These are phyloP conservation scores for Trichosporon sp. DNA, from an alignment of 1,284 basidiomycete species.

Conservation along the genomic window DNA sequence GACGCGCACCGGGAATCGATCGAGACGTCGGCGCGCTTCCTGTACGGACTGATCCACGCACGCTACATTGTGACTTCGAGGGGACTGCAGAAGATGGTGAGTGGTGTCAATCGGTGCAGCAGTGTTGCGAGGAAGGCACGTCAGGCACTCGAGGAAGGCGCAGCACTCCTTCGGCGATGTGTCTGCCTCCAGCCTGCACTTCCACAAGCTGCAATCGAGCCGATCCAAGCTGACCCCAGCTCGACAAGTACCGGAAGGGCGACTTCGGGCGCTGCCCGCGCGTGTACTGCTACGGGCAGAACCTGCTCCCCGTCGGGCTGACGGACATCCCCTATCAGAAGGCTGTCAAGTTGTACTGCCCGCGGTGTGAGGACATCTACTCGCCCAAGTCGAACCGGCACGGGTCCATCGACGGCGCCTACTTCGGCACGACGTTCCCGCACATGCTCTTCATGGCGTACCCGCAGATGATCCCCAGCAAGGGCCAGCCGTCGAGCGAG, in stretches of 20 bases:
- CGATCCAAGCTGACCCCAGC: slow-evolving; percentile 52
- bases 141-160: not conserved
- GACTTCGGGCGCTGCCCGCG: slow-evolving; percentile 95
- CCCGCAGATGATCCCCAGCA: slow-evolving; percentile 80
- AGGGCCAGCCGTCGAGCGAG: slow-evolving; percentile 56
- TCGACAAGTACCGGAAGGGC: slow-evolving; percentile 93
- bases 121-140: not conserved
- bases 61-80: slow-evolving; percentile 92
- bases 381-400: slow-evolving; percentile 90
- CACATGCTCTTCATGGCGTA: slow-evolving; percentile 94
- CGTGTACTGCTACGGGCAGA: slow-evolving; percentile 84
- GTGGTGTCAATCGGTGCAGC: slow-evolving; percentile 26
- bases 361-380: slow-evolving; percentile 93
- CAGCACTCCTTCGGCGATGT: not conserved
- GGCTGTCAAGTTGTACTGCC: slow-evolving; percentile 94
- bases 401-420: slow-evolving; percentile 91
- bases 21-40: slow-evolving; percentile 81
- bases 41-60: slow-evolving; percentile 95
- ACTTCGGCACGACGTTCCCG: slow-evolving; percentile 94
- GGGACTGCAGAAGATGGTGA: slow-evolving; percentile 91
- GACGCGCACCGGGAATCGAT: slow-evolving; percentile 55
- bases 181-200: not conserved
- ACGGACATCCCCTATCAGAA: slow-evolving; percentile 93
- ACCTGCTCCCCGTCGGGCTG: slow-evolving; percentile 89
- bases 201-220: not conserved